These are phyloP conservation scores for Saccharomyces hybrid DNA, from an alignment of 1,139 yeast genomes.

Conservation along the genomic window DNA sequence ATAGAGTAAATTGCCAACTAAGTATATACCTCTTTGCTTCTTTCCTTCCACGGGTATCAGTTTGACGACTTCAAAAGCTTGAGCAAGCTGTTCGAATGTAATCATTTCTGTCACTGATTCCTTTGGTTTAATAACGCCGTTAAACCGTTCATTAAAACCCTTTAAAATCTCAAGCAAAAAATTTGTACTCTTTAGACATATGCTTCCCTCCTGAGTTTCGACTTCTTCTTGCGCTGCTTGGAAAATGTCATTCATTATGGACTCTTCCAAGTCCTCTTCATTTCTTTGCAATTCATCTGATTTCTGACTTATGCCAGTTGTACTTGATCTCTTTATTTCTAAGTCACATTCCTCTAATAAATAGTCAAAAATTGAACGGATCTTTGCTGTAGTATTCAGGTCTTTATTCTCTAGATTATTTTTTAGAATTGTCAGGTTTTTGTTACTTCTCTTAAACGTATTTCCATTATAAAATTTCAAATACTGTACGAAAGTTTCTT, in stretches of 20 bases:
- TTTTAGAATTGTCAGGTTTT: slow-evolving; percentile 14
- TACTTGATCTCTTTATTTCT: slow-evolving; percentile 19
- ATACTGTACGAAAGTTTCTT: slow-evolving; percentile 18
- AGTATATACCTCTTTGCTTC: slow-evolving; percentile 20
- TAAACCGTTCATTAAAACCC: background rate
- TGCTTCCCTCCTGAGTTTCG: background rate
- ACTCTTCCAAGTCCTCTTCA: background rate
- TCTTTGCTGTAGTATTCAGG: slow-evolving; percentile 6
- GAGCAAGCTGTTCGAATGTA: slow-evolving; percentile 22
- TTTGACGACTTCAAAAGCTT: slow-evolving; percentile 25
- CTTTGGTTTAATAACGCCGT: slow-evolving; percentile 3
- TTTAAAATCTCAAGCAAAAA: background rate
- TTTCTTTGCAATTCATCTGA: slow-evolving; percentile 1
- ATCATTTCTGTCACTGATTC: slow-evolving; percentile 8
- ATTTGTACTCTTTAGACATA: background rate
- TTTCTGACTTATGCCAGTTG: slow-evolving; percentile 9
- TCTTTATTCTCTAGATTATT: slow-evolving; percentile 6
- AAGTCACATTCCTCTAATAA: slow-evolving; percentile 19
- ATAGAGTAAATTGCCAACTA: slow-evolving; percentile 26
- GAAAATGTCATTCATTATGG: slow-evolving; percentile 1
- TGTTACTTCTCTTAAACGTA: slow-evolving; percentile 19
- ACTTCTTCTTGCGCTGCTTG: background rate
- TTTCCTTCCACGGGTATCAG: slow-evolving; percentile 14
- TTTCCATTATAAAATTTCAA: slow-evolving; percentile 15
- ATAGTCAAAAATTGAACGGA: slow-evolving; percentile 17